Evolutionary conservation across 2,329 filamentous ascomycete genomes (phyloP).

Genomic region (Juglanconis sp.): DNA sequence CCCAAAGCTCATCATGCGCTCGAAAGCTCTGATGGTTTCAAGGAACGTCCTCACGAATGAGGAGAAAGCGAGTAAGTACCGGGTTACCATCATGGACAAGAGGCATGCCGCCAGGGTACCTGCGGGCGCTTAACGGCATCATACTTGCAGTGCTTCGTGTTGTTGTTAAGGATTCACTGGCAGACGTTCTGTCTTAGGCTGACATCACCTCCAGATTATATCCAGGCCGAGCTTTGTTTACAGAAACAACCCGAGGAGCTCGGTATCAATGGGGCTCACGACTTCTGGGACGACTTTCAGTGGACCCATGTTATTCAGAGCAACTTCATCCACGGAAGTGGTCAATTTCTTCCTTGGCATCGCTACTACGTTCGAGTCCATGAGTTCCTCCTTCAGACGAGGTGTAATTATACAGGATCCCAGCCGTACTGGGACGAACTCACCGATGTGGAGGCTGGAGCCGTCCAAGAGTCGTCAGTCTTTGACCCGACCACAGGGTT

Average conservation of each 20-base stretch:
- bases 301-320: constrained; percentile 16
- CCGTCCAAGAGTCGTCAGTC: constrained; percentile 23
- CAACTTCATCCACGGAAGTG: constrained; percentile 21
- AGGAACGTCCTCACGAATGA: background rate
- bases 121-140: background rate
- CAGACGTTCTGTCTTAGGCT: background rate
- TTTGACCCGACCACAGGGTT: constrained; percentile 32
- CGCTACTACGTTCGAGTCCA: constrained; percentile 30
- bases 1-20: background rate
- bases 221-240: constrained; percentile 9
- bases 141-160: background rate
- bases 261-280: constrained; percentile 1
- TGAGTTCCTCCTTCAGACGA: constrained; percentile 26
- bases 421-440: constrained; percentile 33
- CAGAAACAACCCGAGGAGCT: background rate
- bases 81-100: background rate
- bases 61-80: background rate
- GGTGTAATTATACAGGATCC: constrained; percentile 30
- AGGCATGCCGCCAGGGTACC: background rate
- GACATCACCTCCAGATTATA: background rate
- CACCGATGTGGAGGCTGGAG: constrained; percentile 20
- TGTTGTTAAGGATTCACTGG: background rate
- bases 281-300: constrained; percentile 6
- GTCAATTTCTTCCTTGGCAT: constrained; percentile 35
- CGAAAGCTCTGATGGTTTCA: background rate